phyloP scores from a whole-genome alignment of 805 yeast genomes.

The Geotrichum ghanense region DNA sequence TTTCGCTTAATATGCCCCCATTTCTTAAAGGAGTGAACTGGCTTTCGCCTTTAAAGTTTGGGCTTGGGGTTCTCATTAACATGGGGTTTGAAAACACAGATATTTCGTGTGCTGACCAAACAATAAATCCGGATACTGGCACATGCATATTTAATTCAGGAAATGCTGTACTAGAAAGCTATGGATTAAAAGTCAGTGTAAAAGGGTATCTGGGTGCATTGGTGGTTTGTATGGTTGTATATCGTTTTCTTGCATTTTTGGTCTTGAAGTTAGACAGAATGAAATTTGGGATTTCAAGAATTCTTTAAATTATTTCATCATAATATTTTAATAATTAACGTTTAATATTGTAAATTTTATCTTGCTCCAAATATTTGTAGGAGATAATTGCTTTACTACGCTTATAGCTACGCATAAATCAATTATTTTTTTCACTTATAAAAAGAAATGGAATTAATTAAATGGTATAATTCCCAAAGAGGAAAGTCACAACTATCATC shows the following conservation, averaged over 20 bases:
- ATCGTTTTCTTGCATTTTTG: constrained; percentile 17
- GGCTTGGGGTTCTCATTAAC: constrained; percentile 49
- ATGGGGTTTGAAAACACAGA: constrained; percentile 42
- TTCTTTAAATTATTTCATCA: neutral
- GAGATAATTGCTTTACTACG: too few relatives aligned
- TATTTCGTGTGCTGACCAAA: constrained; percentile 39
- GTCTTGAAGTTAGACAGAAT: constrained; percentile 17
- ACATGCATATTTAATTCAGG: constrained; percentile 44
- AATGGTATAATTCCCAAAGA: too few relatives aligned
- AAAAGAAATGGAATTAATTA: too few relatives aligned
- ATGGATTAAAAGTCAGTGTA: constrained; percentile 28
- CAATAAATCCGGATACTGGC: constrained; percentile 19
- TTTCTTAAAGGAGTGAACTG: constrained; percentile 64
- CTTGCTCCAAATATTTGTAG: neutral
- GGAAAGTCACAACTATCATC: too few relatives aligned
- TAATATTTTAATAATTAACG: neutral
- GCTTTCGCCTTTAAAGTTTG: constrained; percentile 67
- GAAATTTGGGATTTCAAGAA: constrained; percentile 13
- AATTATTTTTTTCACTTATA: too few relatives aligned
- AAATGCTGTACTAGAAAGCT: constrained; percentile 41
- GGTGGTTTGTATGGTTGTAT: constrained; percentile 17
- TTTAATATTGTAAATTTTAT: neutral
- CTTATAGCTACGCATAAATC: too few relatives aligned
- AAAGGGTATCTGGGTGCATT: constrained; percentile 16
- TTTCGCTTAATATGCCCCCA: constrained; percentile 65